phyloP scores from a whole-genome alignment of 331 rosid species.

The Arachis monticola region DNA sequence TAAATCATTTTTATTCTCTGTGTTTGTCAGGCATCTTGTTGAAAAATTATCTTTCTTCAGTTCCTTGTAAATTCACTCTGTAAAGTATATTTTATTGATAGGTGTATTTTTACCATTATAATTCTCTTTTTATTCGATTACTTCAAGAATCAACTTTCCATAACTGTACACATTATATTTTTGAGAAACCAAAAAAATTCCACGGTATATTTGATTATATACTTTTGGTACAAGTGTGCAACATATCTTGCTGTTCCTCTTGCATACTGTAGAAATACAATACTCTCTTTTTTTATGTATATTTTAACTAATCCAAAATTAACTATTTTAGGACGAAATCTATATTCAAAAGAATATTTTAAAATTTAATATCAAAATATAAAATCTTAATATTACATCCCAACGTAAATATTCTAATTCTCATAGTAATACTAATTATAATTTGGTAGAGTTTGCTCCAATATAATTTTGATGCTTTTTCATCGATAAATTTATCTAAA shows the following conservation, averaged over 20 bases:
- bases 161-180: slow-evolving; percentile 55
- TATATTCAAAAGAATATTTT: slow-evolving; percentile 45
- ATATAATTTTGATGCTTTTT: background rate
- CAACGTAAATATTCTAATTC: slow-evolving; percentile 52
- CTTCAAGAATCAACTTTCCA: slow-evolving; percentile 48
- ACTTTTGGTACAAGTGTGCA: slow-evolving; percentile 36
- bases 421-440: slow-evolving; percentile 40
- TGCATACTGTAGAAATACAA: slow-evolving; percentile 7
- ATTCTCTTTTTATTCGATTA: slow-evolving; percentile 48
- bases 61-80: slow-evolving; percentile 43
- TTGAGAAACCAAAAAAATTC: slow-evolving; percentile 48
- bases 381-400: slow-evolving; percentile 46
- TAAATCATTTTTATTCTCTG: slow-evolving; percentile 29
- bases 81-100: slow-evolving; percentile 34
- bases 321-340: slow-evolving; percentile 46
- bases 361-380: slow-evolving; percentile 53
- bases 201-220: slow-evolving; percentile 31
- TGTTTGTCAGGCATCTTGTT: background rate
- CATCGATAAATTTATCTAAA: slow-evolving; percentile 37
- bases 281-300: slow-evolving; percentile 41
- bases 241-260: slow-evolving; percentile 51
- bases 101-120: slow-evolving; percentile 6
- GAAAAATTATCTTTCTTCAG: slow-evolving; percentile 13
- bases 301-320: slow-evolving; percentile 52
- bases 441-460: slow-evolving; percentile 35